Percentiles rank a stretch among this genome's conserved stretches.
Evolutionary conservation across 345 rosid species (phyloP).

Genomic region (Toxicodendron radicans): DNA sequence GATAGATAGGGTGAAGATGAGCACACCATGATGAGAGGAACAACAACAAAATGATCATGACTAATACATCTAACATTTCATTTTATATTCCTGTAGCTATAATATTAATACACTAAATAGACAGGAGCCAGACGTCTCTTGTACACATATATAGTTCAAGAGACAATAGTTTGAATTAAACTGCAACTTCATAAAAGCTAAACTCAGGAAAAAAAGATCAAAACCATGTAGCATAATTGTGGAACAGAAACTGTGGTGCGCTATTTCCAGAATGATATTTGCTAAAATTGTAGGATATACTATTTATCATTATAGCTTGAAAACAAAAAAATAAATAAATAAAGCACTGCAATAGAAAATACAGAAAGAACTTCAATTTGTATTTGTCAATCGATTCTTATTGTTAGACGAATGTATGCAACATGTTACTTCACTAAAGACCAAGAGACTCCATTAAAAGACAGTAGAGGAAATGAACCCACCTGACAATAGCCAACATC

Average conservation of each 20-base stretch:
- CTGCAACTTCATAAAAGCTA: neutral
- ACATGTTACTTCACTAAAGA: neutral
- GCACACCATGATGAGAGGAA: neutral
- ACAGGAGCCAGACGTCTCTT: neutral
- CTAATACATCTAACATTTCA: neutral
- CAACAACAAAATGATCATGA: neutral
- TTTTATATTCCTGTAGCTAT: neutral
- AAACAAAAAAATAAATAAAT: neutral
- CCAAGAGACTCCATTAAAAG: neutral
- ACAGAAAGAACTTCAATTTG: neutral
- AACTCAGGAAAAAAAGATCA: neutral
- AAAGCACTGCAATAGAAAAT: neutral
- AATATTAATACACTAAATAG: neutral
- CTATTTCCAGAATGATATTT: neutral
- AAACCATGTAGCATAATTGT: neutral
- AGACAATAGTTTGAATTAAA: neutral
- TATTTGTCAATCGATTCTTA: neutral
- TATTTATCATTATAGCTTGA: neutral
- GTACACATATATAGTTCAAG: neutral
- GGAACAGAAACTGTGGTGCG: neutral
- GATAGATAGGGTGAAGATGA: no score
- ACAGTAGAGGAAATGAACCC: slow-evolving; percentile 18
- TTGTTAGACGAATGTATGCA: neutral
- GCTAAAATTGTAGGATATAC: neutral
- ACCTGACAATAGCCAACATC: slow-evolving; percentile 99